phyloP scores from a whole-genome alignment of 495 filamentous ascomycete genomes.

The Neurospora sublineolata region DNA sequence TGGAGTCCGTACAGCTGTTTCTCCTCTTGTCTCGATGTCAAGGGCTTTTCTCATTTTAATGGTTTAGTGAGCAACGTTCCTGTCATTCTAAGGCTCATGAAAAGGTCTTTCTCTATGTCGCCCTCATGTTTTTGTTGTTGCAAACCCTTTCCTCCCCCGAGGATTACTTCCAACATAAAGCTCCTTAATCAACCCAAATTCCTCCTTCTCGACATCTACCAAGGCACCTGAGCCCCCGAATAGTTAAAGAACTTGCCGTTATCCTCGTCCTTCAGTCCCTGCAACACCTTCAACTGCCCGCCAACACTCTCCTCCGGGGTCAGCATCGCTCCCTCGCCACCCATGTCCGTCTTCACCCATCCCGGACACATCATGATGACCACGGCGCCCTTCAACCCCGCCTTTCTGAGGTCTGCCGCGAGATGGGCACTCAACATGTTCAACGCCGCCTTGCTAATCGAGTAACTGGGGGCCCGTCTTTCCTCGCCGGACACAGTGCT shows the following conservation, averaged over 20 bases:
- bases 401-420: constrained; percentile 19
- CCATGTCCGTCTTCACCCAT: constrained; percentile 55
- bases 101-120: too few species aligned
- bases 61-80: background rate
- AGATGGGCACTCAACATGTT: constrained; percentile 36
- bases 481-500: background rate
- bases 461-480: constrained; percentile 23
- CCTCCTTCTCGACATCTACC: constrained; percentile 12
- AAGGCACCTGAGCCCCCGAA: constrained; percentile 13
- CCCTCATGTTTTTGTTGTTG: background rate
- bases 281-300: constrained; percentile 19
- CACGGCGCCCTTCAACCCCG: constrained; percentile 25
- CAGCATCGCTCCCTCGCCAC: constrained; percentile 37
- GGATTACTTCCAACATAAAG: too few species aligned
- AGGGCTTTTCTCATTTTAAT: too few species aligned
- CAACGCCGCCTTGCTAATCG: constrained; percentile 31
- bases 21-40: background rate
- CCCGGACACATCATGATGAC: constrained; percentile 47
- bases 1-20: background rate
- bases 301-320: constrained; percentile 35
- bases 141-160: too few species aligned
- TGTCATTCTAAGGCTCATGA: background rate
- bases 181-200: too few species aligned
- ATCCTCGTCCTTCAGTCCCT: constrained; percentile 24
- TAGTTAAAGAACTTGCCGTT: constrained; percentile 24